A percentile compares a stretch with the other conserved stretches of the same genome.
These are phyloP conservation scores for Herpomyces periplanetae DNA, from an alignment of 2,329 filamentous ascomycete species.

Conservation along the genomic window DNA sequence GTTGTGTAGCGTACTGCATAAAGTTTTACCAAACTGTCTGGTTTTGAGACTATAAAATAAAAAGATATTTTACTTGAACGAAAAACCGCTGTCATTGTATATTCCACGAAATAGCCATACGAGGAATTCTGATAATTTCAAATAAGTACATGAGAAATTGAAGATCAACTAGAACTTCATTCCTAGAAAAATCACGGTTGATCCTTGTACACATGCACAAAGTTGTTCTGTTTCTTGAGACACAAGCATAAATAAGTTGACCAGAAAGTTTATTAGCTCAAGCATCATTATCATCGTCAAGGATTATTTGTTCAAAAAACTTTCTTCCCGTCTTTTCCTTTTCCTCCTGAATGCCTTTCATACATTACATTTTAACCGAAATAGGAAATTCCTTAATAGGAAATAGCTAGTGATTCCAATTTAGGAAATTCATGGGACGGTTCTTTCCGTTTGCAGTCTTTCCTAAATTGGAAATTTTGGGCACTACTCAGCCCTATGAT, in stretches of 20 bases:
- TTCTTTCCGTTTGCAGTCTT: too few species aligned
- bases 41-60: background rate
- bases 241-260: background rate
- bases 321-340: too few species aligned
- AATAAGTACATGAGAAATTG: background rate
- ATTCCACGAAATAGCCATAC: background rate
- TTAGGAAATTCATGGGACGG: too few species aligned
- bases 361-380: too few species aligned
- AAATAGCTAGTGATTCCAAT: too few species aligned
- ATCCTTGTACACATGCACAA: background rate
- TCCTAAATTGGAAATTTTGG: too few species aligned
- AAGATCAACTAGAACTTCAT: background rate
- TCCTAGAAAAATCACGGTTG: background rate
- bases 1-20: conserved; percentile 1
- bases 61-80: background rate
- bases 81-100: background rate
- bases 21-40: background rate
- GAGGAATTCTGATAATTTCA: background rate
- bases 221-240: background rate
- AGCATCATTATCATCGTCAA: too few species aligned
- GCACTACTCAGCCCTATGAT: too few species aligned
- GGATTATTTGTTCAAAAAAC: too few species aligned
- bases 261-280: background rate
- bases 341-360: too few species aligned
- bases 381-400: too few species aligned